Evolutionary conservation across 2,329 filamentous ascomycete species (phyloP).

Genomic region (Sporothrix protearum): DNA sequence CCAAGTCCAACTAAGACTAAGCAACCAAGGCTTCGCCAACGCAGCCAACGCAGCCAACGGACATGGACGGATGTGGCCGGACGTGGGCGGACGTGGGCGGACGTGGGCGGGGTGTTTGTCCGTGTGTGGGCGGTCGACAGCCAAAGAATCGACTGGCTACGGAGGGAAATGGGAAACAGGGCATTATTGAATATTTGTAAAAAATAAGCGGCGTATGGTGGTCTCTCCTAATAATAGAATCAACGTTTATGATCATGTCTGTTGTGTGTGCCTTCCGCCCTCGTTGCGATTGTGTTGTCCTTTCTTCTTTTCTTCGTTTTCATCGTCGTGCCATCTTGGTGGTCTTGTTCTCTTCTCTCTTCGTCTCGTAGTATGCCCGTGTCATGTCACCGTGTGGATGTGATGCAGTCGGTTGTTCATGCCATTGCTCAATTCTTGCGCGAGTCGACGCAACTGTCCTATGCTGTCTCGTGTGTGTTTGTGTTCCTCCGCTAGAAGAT

Average conservation of each 20-base stretch:
- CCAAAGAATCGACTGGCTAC: neutral
- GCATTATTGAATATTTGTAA: neutral
- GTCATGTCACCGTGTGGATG: neutral
- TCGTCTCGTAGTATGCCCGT: neutral
- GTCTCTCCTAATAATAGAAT: slow-evolving; percentile 1
- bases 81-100: neutral
- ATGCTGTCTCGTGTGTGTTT: neutral
- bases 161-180: neutral
- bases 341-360: neutral
- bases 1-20: neutral
- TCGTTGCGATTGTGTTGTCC: neutral
- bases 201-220: slow-evolving; percentile 17
- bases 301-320: no score
- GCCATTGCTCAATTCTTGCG: neutral
- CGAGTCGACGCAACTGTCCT: neutral
- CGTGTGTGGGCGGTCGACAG: neutral
- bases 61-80: no score
- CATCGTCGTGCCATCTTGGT: no score
- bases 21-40: neutral
- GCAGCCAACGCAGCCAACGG: neutral
- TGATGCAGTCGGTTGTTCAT: neutral
- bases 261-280: neutral
- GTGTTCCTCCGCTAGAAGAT: no score
- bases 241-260: slow-evolving; percentile 4
- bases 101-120: neutral